Base-by-base conservation (phyloP, 2,329 filamentous ascomycete genomes). In the Pyrenochaeta sp. region DNA sequence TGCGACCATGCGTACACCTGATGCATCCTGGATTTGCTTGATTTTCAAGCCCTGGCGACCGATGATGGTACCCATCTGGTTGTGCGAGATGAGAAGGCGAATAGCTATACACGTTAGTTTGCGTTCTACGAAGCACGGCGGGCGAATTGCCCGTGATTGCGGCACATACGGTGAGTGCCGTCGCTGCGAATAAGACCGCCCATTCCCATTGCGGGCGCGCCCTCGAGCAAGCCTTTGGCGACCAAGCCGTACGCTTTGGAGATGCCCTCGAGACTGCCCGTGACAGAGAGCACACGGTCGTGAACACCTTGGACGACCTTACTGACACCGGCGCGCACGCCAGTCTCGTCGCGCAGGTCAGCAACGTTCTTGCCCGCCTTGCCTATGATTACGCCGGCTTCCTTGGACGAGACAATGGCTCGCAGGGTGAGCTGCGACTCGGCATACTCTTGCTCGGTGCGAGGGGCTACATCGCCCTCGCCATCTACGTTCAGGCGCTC, bases 11-110 rank as follows among this genome's bases (percentile, higher is more conserved):
- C 95, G 93, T 54, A 98, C 95, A 62, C 93, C 93, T 4, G 95
- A 98, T 27, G 88, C 89, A 76, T 99, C 95, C 77, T 99, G 95
- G 66, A 99, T 99, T 76, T 97, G 91, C 85, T 99, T 99, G 84
- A 99, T 99, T 84, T 98, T 99, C 65, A 97, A 84, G 54, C 95
- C 95, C 77, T 96, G 91, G 63, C 92, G 88, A 69, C 95, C 95
- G 74, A 99, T 99, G 80, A 99, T 97, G 70, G 95, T 99, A 59
- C 95, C 95, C 95, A 99, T 99, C 80, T 99, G 95, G 78, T 98
- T 98, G 82, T 99, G 94, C 30, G 95, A 99, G 78, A 99, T 98
- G 75, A 99, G 89, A 29, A 99, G 88, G 74, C 97, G 97, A 77
- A 99, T 91, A 57, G 95, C 95, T 99, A 51, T 27, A 39, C 17